Conservation (phyloP, 768 basidiomycete species). For the Mycena alexandri region DNA sequence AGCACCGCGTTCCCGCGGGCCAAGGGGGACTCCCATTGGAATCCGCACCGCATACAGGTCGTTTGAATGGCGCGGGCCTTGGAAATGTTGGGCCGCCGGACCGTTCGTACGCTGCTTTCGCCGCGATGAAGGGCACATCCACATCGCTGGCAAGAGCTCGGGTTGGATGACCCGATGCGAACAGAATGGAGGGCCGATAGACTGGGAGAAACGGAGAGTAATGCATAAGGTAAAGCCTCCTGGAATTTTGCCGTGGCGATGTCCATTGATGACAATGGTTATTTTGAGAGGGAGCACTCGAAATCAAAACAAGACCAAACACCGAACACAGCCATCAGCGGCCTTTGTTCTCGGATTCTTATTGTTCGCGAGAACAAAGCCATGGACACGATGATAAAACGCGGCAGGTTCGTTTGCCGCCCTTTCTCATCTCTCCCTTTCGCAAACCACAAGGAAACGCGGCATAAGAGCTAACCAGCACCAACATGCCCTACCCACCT, state of each 20-base stretch:
- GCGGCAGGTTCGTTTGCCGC: slow-evolving; percentile 4
- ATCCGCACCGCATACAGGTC: slow-evolving; percentile 42
- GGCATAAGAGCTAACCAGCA: slow-evolving; percentile 28
- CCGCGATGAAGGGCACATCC: slow-evolving; percentile 62
- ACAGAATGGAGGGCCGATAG: slow-evolving; percentile 74
- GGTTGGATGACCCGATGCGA: slow-evolving; percentile 49
- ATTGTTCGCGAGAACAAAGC: slow-evolving; percentile 28
- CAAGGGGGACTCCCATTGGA: slow-evolving; percentile 17
- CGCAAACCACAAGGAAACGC: no score
- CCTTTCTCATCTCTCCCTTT: no score
- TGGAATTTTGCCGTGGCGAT: slow-evolving; percentile 59
- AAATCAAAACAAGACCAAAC: neutral
- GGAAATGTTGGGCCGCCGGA: slow-evolving; percentile 43
- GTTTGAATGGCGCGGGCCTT: slow-evolving; percentile 30
- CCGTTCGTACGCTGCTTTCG: slow-evolving; percentile 51
- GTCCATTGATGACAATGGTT: slow-evolving; percentile 32
- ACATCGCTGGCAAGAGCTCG: slow-evolving; percentile 51
- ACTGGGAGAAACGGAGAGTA: slow-evolving; percentile 64
- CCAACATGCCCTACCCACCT: slow-evolving; percentile 44
- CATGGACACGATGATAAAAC: slow-evolving; percentile 4
- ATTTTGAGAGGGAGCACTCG: neutral
- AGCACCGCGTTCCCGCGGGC: slow-evolving; percentile 29
- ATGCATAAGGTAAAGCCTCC: slow-evolving; percentile 59
- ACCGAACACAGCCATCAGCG: no score
- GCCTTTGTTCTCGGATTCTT: neutral